Base-by-base conservation (phyloP, 2,329 filamentous ascomycete genomes). In the Colletotrichum melonis region DNA sequence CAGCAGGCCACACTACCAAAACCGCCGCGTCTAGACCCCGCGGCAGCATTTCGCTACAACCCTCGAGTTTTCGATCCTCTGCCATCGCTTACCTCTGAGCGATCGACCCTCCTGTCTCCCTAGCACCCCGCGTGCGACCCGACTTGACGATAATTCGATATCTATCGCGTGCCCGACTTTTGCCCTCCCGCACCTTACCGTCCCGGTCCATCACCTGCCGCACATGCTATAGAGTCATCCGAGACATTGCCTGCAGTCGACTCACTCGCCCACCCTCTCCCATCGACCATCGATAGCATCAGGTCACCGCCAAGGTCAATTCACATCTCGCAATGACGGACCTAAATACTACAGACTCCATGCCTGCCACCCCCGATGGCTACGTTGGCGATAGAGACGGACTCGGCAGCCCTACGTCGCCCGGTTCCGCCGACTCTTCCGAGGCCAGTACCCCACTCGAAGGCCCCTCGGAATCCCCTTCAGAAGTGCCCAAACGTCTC, bases 361-460 rank as follows among this genome's bases (percentile, higher is more conserved):
- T 83, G 46, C 84, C 87, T 76, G 83, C 79, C 67, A 87, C 85
- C 72, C 86, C 87, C 76, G 86, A 88, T 76, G 87, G 88, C 72
- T 78, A 49, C 42, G 42, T 81, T 69, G 70, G 78, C 65, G 81
- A 83, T 66, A 79, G 66, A 32, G 80, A 81, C 38, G 78, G 78
- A 26, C 70, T 81, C 26, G 76, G 82, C 67, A 83, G 81, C 32
- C 86, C 86, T 35, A 79, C 78, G 30, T 86, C 86, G 1, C 85
- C 87, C 26, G 83, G 80, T 58, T 87, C 85, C 22, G 82, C 85
- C 75, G 82, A 83, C 63, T 86, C 86, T 8, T 88, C 87, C 22
- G 84, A 86, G 72, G 83, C 85, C 66, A 86, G 81, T 77, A 88
- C 87, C 11, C 86, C 88, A 7, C 82, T 86, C 63, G 87, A 87